Percentiles rank a stretch among this genome's conserved stretches.
phyloP scores from a whole-genome alignment of 495 filamentous ascomycete genomes.

The Monascus purpureus region DNA sequence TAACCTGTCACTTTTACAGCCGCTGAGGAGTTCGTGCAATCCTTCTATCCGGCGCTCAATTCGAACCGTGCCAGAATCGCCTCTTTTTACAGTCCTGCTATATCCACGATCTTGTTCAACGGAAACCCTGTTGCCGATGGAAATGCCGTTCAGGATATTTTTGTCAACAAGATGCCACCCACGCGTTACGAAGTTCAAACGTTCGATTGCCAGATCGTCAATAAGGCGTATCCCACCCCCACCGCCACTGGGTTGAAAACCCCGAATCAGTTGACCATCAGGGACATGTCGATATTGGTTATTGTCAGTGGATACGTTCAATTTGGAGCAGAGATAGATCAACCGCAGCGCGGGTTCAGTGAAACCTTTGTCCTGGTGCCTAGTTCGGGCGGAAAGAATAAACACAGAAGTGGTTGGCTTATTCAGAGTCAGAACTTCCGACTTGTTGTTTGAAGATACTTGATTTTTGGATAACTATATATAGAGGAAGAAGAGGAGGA shows the following conservation, averaged over 20 bases:
- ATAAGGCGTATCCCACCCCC: slow-evolving; percentile 40
- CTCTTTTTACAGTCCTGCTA: slow-evolving; percentile 41
- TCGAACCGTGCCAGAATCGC: slow-evolving; percentile 35
- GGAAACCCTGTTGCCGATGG: slow-evolving; percentile 45
- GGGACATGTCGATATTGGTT: slow-evolving; percentile 56
- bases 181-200: slow-evolving; percentile 49
- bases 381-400: slow-evolving; percentile 38
- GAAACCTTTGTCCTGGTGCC: slow-evolving; percentile 68
- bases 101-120: slow-evolving; percentile 49
- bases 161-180: slow-evolving; percentile 46
- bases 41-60: slow-evolving; percentile 42
- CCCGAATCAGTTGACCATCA: slow-evolving; percentile 19
- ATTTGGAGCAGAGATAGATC: slow-evolving; percentile 41
- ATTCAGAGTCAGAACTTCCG: slow-evolving; percentile 65
- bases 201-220: slow-evolving; percentile 62
- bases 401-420: slow-evolving; percentile 42
- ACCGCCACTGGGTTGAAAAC: slow-evolving; percentile 24
- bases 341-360: slow-evolving; percentile 49
- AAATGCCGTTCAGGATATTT: slow-evolving; percentile 42
- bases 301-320: slow-evolving; percentile 53
- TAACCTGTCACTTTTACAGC: slow-evolving; percentile 15
- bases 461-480: too few species aligned
- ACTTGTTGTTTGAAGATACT: slow-evolving; percentile 39
- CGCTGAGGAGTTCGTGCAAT: slow-evolving; percentile 36
- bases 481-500: slow-evolving; percentile 1